Base-by-base conservation (phyloP, 495 filamentous ascomycete species). In the Cairneyella variabilis region DNA sequence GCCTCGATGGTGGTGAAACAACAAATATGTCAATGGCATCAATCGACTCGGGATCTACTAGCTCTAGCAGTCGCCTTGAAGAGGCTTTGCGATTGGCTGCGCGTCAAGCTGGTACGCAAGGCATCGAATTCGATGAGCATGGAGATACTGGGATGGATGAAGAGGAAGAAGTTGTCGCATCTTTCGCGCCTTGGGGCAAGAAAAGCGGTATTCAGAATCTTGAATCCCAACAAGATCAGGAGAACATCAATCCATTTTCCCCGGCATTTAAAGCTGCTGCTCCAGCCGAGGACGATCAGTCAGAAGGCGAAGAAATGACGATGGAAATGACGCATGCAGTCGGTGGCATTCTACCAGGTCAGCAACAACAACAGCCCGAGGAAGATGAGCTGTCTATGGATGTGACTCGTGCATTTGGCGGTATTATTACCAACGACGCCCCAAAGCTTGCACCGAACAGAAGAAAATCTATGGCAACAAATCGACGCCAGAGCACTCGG, bases 321-420 rank as follows among this genome's bases (percentile, higher is more conserved):
- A 90, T 91, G 88, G 90, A 96, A 52, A 81, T 95, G 43, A 96
- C 91, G 1, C 80, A 76, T 52, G 87, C 83, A 11, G 69, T 96
- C 51, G 92, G 92, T n/a, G 79, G 84, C 3, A 96, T 97, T 44
- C 69, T 91, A 23, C 69, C 77, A n/a, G n/a, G n/a, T n/a, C n/a
- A n/a, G n/a, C n/a, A n/a, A n/a, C 72, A 59, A 56, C 51, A 64
- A 55, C 43, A 64, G 44, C n/a, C 57, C 54, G 61, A 63, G 53
- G 47, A 59, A 49, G 56, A 66, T 65, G 52, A 89, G 23, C 77
- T 89, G 65, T 89, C 85, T 9, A 90, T 91, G 88, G 90, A 96
- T 58, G 80, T 95, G 22, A 95, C 91, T 3, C 81, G 77, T 52
- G 88, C 83, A 8, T 69, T 96, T 53, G 92, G 92, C 16, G 80